These are phyloP conservation scores for Pseudogymnoascus sp. DNA, from an alignment of 2,329 filamentous ascomycete species.

Conservation along the genomic window DNA sequence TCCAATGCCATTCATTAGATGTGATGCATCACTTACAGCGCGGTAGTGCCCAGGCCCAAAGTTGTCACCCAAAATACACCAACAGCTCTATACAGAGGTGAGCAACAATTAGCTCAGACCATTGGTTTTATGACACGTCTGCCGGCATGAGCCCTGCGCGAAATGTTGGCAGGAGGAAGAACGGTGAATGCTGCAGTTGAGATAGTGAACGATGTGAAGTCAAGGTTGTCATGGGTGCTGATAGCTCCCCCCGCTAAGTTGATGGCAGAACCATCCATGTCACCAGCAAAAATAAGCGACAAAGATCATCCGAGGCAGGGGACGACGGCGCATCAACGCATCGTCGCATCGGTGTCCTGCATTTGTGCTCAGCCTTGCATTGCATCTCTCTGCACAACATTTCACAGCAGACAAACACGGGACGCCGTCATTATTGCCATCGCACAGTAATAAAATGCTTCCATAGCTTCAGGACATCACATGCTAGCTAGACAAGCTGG, in stretches of 20 bases:
- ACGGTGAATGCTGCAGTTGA: background rate
- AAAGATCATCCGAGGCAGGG: conserved; percentile 8
- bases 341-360: background rate
- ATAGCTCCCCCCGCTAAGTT: conserved; percentile 5
- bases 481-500: background rate
- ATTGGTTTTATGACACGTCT: conserved; percentile 8
- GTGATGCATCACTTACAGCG: conserved; percentile 6
- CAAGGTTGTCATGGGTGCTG: conserved; percentile 4
- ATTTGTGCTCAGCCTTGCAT: background rate
- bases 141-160: background rate
- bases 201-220: conserved; percentile 3
- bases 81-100: background rate
- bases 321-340: background rate
- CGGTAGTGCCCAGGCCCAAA: background rate
- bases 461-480: background rate
- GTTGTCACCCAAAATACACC: background rate
- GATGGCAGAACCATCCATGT: conserved; percentile 3
- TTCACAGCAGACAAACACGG: conserved; percentile 6
- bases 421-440: background rate
- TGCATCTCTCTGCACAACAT: background rate
- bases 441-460: background rate
- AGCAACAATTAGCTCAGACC: conserved; percentile 5
- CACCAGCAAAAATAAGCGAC: conserved; percentile 7
- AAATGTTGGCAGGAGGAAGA: background rate
- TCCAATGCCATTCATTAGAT: background rate